Conservation (phyloP, 148 eudicot genomes). For the Gaultheria prostrata region DNA sequence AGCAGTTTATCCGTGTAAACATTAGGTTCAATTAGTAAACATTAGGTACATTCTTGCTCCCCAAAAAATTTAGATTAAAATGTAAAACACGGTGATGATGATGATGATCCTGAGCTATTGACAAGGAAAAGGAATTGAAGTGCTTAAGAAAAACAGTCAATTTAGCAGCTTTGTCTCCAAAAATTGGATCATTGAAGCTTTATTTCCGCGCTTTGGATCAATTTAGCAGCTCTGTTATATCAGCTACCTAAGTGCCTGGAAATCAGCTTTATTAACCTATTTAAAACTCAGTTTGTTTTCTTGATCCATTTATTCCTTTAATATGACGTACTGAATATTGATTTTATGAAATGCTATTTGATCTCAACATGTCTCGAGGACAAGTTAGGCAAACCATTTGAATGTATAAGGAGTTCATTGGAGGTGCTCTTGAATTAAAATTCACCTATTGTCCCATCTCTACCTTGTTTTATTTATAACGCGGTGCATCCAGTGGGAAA, state of each 20-base stretch:
- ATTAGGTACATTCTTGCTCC: no score
- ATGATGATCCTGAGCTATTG: background rate
- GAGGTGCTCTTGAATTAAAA: background rate
- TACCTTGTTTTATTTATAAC: background rate
- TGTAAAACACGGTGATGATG: background rate
- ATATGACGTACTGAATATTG: background rate
- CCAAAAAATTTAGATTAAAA: background rate
- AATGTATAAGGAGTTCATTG: background rate
- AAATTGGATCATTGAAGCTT: background rate
- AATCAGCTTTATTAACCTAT: background rate
- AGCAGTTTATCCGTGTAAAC: background rate
- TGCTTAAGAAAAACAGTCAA: background rate
- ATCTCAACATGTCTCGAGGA: background rate
- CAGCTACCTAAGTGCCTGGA: background rate
- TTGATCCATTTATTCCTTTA: background rate
- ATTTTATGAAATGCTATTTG: background rate
- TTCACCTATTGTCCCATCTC: conserved; percentile 2
- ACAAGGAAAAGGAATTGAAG: background rate
- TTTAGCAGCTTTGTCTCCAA: background rate
- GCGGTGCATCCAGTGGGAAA: background rate
- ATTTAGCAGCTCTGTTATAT: background rate
- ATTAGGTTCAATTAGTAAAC: background rate
- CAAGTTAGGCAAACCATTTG: background rate
- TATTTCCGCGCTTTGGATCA: background rate
- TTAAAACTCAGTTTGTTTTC: background rate